Conservation (phyloP, 73 alveolate species). For the Symbiodinium natans region DNA sequence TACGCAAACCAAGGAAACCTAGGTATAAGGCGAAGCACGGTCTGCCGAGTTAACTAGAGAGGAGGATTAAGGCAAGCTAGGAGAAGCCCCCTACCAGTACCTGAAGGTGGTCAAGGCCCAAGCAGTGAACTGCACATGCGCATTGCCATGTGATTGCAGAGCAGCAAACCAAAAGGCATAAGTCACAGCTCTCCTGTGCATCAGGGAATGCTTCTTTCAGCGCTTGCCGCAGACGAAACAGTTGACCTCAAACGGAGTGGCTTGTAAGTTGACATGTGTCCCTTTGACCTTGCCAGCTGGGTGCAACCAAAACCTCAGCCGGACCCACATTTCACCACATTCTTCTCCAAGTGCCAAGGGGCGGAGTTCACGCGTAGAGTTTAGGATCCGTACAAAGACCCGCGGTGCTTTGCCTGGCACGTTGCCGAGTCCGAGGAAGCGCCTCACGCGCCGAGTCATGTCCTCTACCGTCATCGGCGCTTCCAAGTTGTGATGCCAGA, state of each 20-base stretch:
- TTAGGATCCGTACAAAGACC: conserved; percentile 61
- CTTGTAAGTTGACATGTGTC: neutral
- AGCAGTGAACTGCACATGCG: too few species aligned
- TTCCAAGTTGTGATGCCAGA: conserved; percentile 88
- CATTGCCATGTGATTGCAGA: too few species aligned
- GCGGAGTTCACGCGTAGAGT: conserved; percentile 85
- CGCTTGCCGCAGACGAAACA: conserved; percentile 35
- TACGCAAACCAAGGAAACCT: too few species aligned
- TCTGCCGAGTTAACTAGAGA: too few species aligned
- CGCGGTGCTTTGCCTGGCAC: conserved; percentile 69
- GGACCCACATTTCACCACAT: neutral
- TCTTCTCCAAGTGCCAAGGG: neutral
- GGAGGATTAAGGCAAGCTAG: too few species aligned
- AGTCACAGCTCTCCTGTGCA: conserved; percentile 45
- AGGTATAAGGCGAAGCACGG: too few species aligned
- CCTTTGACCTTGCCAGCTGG: neutral
- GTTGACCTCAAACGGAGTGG: conserved; percentile 28
- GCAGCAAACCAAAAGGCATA: too few species aligned
- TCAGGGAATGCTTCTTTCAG: conserved; percentile 55
- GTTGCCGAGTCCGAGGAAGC: conserved; percentile 80
- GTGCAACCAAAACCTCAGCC: neutral
- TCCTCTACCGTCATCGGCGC: conserved; percentile 82
- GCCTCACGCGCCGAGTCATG: conserved; percentile 73
- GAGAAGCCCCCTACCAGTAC: too few species aligned
- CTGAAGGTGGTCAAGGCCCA: too few species aligned